Evolutionary conservation across 2,329 filamentous ascomycete species (phyloP).

Genomic region (Sporothrix globosa): DNA sequence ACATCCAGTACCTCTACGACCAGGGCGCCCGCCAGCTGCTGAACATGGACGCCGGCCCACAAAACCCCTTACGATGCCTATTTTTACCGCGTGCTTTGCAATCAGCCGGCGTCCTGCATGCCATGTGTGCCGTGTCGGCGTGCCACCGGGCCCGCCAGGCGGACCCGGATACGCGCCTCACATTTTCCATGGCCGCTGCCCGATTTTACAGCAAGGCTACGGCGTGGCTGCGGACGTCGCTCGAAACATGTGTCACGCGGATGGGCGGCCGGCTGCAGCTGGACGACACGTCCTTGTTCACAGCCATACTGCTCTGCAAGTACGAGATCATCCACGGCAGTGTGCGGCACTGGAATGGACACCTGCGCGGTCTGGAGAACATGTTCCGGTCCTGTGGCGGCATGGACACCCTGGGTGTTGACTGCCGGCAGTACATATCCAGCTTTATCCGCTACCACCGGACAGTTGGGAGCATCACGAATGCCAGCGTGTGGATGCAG

Average conservation of each 20-base stretch:
- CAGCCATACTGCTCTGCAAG: slow-evolving; percentile 1
- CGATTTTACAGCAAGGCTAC: slow-evolving; percentile 9
- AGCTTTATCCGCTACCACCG: slow-evolving; percentile 3
- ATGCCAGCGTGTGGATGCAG: neutral
- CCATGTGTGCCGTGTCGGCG: neutral
- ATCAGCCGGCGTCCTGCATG: neutral
- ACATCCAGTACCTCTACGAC: slow-evolving; percentile 3
- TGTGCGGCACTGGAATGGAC: neutral
- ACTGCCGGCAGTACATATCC: neutral
- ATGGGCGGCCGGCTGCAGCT: neutral
- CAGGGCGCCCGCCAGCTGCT: neutral
- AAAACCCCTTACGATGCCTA: neutral
- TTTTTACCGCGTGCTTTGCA: neutral
- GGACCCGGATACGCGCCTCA: neutral
- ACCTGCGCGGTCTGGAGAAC: neutral
- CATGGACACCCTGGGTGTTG: neutral
- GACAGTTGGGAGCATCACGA: neutral
- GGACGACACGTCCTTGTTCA: neutral
- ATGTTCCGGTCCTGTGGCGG: neutral
- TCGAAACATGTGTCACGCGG: neutral
- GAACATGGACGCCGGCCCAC: neutral
- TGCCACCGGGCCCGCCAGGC: slow-evolving; percentile 1
- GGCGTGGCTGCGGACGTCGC: neutral
- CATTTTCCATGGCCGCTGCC: neutral
- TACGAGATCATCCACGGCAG: slow-evolving; percentile 7